Evolutionary conservation across 2,329 filamentous ascomycete species (phyloP), one percentile per base, ranked within the genome.

Genomic region (Fusarium tjaetaba): DNA sequence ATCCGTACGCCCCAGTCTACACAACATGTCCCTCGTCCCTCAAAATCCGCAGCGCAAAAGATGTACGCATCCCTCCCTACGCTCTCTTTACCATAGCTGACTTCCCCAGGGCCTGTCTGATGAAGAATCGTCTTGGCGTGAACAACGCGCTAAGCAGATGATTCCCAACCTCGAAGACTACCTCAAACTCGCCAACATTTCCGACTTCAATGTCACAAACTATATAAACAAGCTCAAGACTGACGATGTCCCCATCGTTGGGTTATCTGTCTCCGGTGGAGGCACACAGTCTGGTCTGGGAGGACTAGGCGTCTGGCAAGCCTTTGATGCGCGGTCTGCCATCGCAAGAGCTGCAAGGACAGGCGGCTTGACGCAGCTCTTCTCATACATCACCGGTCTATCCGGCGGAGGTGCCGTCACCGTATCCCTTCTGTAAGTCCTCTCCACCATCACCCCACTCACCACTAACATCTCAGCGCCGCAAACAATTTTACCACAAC

Each of bases 281-380:
- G 78, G 77, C 1, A 78, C 79, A 0, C 79, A 80, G 46, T 79
- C 79, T 22, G 79, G 78, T 4, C 46, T 80, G 14, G 79, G 79
- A 7, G 79, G 79, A 0, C 34, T 80, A 1, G 79, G 79, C 0
- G 53, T 80, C 32, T 80, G 76, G 74, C 76, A 79, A 15, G 79
- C 79, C 1, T 80, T 71, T 15, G 79, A 80, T 58, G 70, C 69
- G 13, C 74, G 78, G 9, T 77, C 79, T 16, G 58, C 65, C 2
- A 36, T 48, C 0, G 77, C 77, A 0, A 56, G 65, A 1, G 43
- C 69, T 6, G 73, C 76, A 4, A 67, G 73, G 1, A 80, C 76
- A 0, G 78, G 79, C 5, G 79, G 79, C 0, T 11, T 80, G 11
- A 66, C 74, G 0, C 79, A 80, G 42, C 41, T 80, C 3, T 22